Base-by-base conservation (phyloP, 1,284 basidiomycete species). In the Grifola frondosa region DNA sequence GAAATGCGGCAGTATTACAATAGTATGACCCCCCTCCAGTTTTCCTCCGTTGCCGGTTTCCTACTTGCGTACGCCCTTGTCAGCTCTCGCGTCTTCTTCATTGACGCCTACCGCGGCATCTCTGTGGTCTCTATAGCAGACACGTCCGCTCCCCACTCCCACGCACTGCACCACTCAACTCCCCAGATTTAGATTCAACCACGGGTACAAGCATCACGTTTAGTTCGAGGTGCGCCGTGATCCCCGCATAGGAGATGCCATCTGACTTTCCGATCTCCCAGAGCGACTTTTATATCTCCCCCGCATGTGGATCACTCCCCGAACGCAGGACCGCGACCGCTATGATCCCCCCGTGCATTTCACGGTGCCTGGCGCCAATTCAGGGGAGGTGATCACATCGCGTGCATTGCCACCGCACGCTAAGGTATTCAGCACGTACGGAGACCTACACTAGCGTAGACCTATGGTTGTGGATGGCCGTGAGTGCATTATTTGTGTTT, bases 91-190 rank as follows among this genome's bases (percentile, higher is more conserved):
- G 87, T 92, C 0, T 97, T n/a, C n/a, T 97, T 67, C 40, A 81
- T 95, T 40, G 93, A 97, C 62, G 75, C 82, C 4, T 94, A 84
- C 62, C 91, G 94, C 63, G 82, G 84, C 2, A 71, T 94, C 16
- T 80, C 88, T 1, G 87, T 97, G 78, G 90, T 94, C 11, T 92
- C 93, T 1, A 78, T 95, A 48, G 91, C 92, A 21, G 93, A 96
- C 65, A 76, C 83, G 80, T 91, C 61, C 66, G 88, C 76, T 10
- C 4, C n/a, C n/a, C 12, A 16, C 13, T 40, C n/a, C 40, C n/a
- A 20, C 13, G 5, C 19, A 15, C 25, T n/a, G 5, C 8, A 10
- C 26, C 24, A 6, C 15, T 13, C 11, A 37, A 28, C 48, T 41
- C 25, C 39, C 28, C 19, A 30, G 12, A 30, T 47, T n/a, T 47